These are phyloP conservation scores for Candida sanyaensis DNA, from an alignment of 1,139 yeast species.

Conservation along the genomic window DNA sequence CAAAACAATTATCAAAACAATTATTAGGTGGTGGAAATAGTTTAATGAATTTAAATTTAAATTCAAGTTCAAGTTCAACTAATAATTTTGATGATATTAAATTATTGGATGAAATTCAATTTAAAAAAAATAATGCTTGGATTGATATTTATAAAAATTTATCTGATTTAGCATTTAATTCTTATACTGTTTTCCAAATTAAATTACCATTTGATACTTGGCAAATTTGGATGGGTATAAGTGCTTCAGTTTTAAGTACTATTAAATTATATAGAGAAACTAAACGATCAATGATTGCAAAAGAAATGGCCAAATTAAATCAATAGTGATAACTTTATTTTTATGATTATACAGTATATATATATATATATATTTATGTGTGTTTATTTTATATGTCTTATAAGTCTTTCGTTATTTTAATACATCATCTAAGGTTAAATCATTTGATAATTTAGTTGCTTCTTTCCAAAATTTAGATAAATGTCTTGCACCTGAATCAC, in stretches of 20 bases:
- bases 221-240: conserved; percentile 52
- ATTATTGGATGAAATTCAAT: conserved; percentile 34
- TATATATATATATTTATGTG: background rate
- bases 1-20: conserved; percentile 39
- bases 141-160: conserved; percentile 44
- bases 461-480: conserved; percentile 88
- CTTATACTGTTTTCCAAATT: conserved; percentile 45
- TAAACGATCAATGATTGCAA: conserved; percentile 27
- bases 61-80: conserved; percentile 2
- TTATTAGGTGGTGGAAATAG: conserved; percentile 27
- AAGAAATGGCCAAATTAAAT: conserved; percentile 12
- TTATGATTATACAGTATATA: too few species aligned
- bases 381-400: background rate
- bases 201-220: conserved; percentile 44
- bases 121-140: conserved; percentile 40
- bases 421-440: conserved; percentile 34
- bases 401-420: conserved; percentile 8
- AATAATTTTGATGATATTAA: conserved; percentile 21
- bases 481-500: conserved; percentile 92
- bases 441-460: conserved; percentile 42
- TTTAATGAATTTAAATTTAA: background rate
- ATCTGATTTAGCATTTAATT: conserved; percentile 44
- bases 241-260: conserved; percentile 42
- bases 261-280: conserved; percentile 45
- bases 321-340: too few species aligned